Evolutionary conservation across 1,284 basidiomycete species (phyloP).

Genomic region (Salmacisia buchloeana): DNA sequence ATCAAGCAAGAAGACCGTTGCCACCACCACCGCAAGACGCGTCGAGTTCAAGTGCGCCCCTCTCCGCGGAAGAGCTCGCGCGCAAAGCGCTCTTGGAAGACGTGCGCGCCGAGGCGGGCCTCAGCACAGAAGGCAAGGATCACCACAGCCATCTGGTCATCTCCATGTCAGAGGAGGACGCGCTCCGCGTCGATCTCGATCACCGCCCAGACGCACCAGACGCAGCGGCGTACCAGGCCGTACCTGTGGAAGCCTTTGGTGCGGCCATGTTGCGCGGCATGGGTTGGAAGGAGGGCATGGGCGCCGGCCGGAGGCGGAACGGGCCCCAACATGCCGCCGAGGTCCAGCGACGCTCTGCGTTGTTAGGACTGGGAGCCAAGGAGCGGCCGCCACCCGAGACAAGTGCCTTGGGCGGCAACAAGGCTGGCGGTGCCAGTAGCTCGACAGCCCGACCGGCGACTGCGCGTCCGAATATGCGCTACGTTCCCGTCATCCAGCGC

Average conservation of each 20-base stretch:
- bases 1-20: too few relatives aligned
- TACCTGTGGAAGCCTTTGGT: constrained; percentile 89
- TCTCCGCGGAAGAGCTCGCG: too few relatives aligned
- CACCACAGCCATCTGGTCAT: constrained; percentile 20
- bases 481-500: constrained; percentile 67
- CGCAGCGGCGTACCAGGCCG: constrained; percentile 78
- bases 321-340: constrained; percentile 33
- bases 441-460: constrained; percentile 19
- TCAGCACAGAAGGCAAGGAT: too few relatives aligned
- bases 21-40: too few relatives aligned
- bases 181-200: constrained; percentile 36
- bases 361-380: constrained; percentile 46
- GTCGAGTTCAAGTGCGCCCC: too few relatives aligned
- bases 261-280: constrained; percentile 88
- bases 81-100: too few relatives aligned
- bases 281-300: constrained; percentile 84
- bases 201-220: constrained; percentile 55
- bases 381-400: constrained; percentile 22
- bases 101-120: too few relatives aligned
- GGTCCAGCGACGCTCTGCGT: constrained; percentile 38
- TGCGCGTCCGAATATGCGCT: constrained; percentile 61
- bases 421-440: constrained; percentile 52
- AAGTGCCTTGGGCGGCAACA: not conserved
- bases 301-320: constrained; percentile 54
- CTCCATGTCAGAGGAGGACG: constrained; percentile 29